Evolutionary conservation across 192 early-diverging fungal genomes (phyloP).

Genomic region (Fimicolochytrium jonesii): DNA sequence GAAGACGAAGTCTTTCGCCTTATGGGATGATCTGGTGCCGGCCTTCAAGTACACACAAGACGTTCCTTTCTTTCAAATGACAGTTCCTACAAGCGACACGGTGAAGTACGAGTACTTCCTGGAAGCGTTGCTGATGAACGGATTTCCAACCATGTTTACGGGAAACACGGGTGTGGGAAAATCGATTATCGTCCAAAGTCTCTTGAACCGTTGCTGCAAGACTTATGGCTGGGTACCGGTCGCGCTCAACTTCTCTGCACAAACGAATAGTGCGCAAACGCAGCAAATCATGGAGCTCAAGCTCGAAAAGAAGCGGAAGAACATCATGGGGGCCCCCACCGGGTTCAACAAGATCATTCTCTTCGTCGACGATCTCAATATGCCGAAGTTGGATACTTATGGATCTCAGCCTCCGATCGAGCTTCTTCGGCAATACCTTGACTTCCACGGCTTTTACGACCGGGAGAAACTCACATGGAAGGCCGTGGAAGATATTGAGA

Average conservation of each 20-base stretch:
- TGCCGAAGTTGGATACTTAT: constrained; percentile 60
- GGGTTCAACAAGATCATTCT: constrained; percentile 53
- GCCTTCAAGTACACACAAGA: constrained; percentile 48
- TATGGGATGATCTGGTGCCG: constrained; percentile 57
- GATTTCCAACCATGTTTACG: constrained; percentile 49
- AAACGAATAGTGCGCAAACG: constrained; percentile 56
- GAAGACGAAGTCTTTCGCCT: constrained; percentile 41
- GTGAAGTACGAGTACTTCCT: constrained; percentile 54
- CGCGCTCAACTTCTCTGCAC: constrained; percentile 55
- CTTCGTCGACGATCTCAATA: constrained; percentile 62
- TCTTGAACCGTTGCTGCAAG: constrained; percentile 45
- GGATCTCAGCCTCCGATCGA: constrained; percentile 61
- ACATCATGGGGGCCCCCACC: constrained; percentile 54
- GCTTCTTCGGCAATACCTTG: constrained; percentile 52
- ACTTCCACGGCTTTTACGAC: constrained; percentile 57
- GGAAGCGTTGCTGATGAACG: constrained; percentile 42
- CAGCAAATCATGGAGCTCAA: constrained; percentile 60
- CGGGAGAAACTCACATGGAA: constrained; percentile 58
- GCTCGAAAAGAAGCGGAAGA: constrained; percentile 60
- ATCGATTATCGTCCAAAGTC: constrained; percentile 54
- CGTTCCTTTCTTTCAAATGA: constrained; percentile 62
- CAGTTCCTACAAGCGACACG: constrained; percentile 57
- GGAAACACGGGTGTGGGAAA: constrained; percentile 60
- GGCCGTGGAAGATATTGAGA: constrained; percentile 48
- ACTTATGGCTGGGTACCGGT: constrained; percentile 41